Evolutionary conservation across 1,139 yeast species (phyloP).

Genomic region (Saccharomyces hybrid): DNA sequence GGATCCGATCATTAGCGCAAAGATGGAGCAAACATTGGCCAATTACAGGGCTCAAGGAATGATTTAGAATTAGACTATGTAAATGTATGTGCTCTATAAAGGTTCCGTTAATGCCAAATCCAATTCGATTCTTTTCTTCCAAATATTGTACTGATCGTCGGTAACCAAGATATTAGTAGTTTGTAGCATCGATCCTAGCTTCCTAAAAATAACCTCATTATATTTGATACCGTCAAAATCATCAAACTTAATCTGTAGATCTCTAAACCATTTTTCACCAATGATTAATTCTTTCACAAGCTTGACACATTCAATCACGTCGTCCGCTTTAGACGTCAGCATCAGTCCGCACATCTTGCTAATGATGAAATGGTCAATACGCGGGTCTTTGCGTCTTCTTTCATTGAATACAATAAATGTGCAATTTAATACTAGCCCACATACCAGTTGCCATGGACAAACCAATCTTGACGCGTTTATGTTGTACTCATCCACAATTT

Average conservation of each 20-base stretch:
- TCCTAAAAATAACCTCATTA: constrained; percentile 21
- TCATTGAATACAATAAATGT: constrained; percentile 48
- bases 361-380: constrained; percentile 42
- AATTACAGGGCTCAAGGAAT: constrained; percentile 23
- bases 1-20: constrained; percentile 48
- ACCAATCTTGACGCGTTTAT: constrained; percentile 47
- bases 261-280: constrained; percentile 48
- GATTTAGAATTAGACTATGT: constrained; percentile 5
- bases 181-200: constrained; percentile 31
- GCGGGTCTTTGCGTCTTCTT: constrained; percentile 39
- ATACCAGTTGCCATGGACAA: constrained; percentile 60
- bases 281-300: constrained; percentile 47
- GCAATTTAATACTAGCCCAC: constrained; percentile 57
- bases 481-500: constrained; percentile 45
- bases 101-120: constrained; percentile 25
- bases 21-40: constrained; percentile 37
- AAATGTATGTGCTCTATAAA: background rate
- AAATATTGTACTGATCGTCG: constrained; percentile 27
- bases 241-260: constrained; percentile 36
- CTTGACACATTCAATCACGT: constrained; percentile 45
- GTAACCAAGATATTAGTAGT: constrained; percentile 23
- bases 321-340: constrained; percentile 42
- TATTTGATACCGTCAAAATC: constrained; percentile 27
- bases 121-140: constrained; percentile 25
- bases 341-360: constrained; percentile 47